Percentiles rank a stretch among this genome's conserved stretches.
These are phyloP conservation scores for Suillus decipiens DNA, from an alignment of 768 basidiomycete genomes.

Conservation along the genomic window DNA sequence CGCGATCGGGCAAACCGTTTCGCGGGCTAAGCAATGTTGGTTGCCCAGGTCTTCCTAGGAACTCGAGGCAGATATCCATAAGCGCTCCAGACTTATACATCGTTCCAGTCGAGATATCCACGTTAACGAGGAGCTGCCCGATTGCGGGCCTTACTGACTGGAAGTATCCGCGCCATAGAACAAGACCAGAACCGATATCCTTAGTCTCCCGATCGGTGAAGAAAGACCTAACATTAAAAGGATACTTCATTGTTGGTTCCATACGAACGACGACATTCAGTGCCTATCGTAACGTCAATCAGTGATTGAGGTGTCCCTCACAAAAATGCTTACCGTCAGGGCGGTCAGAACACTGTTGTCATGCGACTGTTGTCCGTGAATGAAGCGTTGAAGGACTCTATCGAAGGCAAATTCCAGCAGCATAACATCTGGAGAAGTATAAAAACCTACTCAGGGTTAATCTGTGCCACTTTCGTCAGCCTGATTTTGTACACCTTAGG, in stretches of 20 bases:
- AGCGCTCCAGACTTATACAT: slow-evolving; percentile 72
- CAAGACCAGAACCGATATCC: slow-evolving; percentile 61
- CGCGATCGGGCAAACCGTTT: slow-evolving; percentile 48
- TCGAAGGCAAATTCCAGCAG: slow-evolving; percentile 10
- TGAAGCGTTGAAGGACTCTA: slow-evolving; percentile 66
- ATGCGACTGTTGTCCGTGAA: slow-evolving; percentile 62
- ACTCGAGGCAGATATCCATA: slow-evolving; percentile 58
- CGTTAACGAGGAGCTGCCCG: slow-evolving; percentile 65
- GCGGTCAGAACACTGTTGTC: slow-evolving; percentile 71
- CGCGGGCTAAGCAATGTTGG: slow-evolving; percentile 41
- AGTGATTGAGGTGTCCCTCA: slow-evolving; percentile 2
- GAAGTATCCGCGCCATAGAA: slow-evolving; percentile 80
- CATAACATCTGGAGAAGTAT: slow-evolving; percentile 21
- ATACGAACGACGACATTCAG: slow-evolving; percentile 76
- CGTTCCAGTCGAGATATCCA: slow-evolving; percentile 76
- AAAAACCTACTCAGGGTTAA: slow-evolving; percentile 52
- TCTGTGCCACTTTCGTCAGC: slow-evolving; percentile 57
- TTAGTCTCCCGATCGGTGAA: slow-evolving; percentile 59
- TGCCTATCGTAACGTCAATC: slow-evolving; percentile 42
- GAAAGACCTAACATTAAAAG: slow-evolving; percentile 76
- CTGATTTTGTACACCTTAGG: slow-evolving; percentile 71
- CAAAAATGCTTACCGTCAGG: slow-evolving; percentile 49
- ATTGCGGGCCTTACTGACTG: slow-evolving; percentile 74
- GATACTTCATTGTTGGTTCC: slow-evolving; percentile 67
- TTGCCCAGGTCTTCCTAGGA: slow-evolving; percentile 39